These are phyloP conservation scores for Globisporangium middletonii DNA, from an alignment of 352 stramenopile genomes.

Conservation along the genomic window DNA sequence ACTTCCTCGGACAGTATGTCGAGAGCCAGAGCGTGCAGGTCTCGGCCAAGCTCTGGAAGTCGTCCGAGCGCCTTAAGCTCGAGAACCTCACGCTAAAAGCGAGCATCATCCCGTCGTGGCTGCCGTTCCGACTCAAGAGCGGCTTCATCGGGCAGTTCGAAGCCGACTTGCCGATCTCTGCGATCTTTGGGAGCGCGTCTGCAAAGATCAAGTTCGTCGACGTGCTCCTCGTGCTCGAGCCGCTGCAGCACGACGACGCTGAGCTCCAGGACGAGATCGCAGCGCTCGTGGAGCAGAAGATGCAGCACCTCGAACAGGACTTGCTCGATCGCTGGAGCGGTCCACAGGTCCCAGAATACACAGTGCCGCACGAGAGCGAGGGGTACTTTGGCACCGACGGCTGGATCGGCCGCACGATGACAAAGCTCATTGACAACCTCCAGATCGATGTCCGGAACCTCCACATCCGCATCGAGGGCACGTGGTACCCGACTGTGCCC, in stretches of 20 bases:
- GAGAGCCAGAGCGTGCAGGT: conserved; percentile 82
- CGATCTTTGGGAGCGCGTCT: conserved; percentile 70
- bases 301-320: conserved; percentile 66
- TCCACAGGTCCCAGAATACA: conserved; percentile 56
- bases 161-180: conserved; percentile 77
- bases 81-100: conserved; percentile 83
- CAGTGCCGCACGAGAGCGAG: conserved; percentile 65
- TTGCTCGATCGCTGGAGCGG: conserved; percentile 76
- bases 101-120: conserved; percentile 71
- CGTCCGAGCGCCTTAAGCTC: conserved; percentile 82
- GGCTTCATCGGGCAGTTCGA: conserved; percentile 86
- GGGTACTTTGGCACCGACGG: conserved; percentile 87
- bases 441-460: conserved; percentile 86
- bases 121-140: conserved; percentile 82
- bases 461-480: conserved; percentile 80
- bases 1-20: conserved; percentile 86
- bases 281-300: conserved; percentile 56
- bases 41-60: conserved; percentile 85
- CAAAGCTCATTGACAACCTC: conserved; percentile 88
- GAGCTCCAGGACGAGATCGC: conserved; percentile 64
- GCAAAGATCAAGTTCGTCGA: conserved; percentile 88
- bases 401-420: conserved; percentile 86
- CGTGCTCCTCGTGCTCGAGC: conserved; percentile 75
- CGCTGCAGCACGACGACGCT: conserved; percentile 60
- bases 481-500: conserved; percentile 38